These are phyloP conservation scores for Cyberlindnera maritima DNA, from an alignment of 805 yeast species.

Conservation along the genomic window DNA sequence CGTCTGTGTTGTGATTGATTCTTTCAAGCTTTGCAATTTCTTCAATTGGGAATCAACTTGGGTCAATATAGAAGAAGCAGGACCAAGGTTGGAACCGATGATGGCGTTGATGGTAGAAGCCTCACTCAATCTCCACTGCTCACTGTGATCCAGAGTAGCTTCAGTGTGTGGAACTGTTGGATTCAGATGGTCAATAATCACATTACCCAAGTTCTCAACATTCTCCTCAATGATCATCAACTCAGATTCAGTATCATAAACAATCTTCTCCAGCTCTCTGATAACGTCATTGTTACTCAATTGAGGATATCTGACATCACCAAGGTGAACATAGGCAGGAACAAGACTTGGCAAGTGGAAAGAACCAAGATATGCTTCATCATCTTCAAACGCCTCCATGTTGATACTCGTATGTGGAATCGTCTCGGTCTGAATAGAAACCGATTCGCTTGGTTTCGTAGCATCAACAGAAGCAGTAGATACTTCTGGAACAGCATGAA, in stretches of 20 bases:
- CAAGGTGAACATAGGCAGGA: conserved; percentile 19
- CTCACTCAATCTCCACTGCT: conserved; percentile 40
- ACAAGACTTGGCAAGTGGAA: conserved; percentile 19
- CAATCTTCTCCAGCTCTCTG: conserved; percentile 20
- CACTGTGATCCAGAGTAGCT: conserved; percentile 26
- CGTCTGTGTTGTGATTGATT: neutral
- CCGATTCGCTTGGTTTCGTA: neutral
- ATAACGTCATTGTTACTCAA: conserved; percentile 18
- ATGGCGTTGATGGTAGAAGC: conserved; percentile 14
- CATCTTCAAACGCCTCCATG: conserved; percentile 30
- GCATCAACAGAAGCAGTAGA: neutral
- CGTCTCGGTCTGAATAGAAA: conserved; percentile 19
- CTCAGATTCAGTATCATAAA: conserved; percentile 33
- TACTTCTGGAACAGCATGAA: neutral
- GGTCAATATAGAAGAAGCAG: neutral
- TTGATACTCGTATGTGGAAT: conserved; percentile 5
- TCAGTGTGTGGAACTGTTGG: conserved; percentile 28
- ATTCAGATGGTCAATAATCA: conserved; percentile 34
- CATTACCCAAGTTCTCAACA: conserved; percentile 24
- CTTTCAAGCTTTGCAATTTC: neutral
- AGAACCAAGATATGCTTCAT: conserved; percentile 31
- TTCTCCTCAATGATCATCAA: conserved; percentile 32
- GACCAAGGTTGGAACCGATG: neutral
- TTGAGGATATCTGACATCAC: conserved; percentile 23
- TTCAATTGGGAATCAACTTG: conserved; percentile 2